phyloP scores from a whole-genome alignment of 1,284 basidiomycete genomes.

The Irpex sp. region DNA sequence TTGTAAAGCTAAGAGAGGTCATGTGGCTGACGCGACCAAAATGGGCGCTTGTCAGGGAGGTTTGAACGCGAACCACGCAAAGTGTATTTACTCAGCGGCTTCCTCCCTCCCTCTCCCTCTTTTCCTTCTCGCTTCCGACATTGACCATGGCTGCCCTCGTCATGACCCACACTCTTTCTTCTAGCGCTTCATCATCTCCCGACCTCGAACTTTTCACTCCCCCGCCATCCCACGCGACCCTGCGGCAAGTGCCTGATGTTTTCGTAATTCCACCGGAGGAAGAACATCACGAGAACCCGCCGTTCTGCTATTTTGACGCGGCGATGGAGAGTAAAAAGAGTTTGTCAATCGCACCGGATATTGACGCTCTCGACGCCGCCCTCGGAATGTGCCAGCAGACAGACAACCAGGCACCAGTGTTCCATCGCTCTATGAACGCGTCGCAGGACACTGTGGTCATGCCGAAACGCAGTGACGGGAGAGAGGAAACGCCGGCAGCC shows the following conservation, averaged over 20 bases:
- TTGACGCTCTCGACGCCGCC: conserved; percentile 39
- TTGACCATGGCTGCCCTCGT: conserved; percentile 15
- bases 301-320: conserved; percentile 68
- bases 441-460: conserved; percentile 31
- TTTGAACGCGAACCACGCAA: neutral
- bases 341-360: conserved; percentile 34
- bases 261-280: conserved; percentile 71
- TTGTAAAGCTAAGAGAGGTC: conserved; percentile 2
- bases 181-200: conserved; percentile 16
- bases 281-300: conserved; percentile 49
- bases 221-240: conserved; percentile 21
- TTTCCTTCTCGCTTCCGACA: neutral
- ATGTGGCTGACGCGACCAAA: conserved; percentile 15
- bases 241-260: conserved; percentile 47
- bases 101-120: neutral
- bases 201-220: conserved; percentile 21
- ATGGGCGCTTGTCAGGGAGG: conserved; percentile 3
- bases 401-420: conserved; percentile 31
- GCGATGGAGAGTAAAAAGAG: conserved; percentile 27
- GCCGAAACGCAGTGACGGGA: conserved; percentile 21
- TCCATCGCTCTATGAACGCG: conserved; percentile 24
- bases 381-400: conserved; percentile 31
- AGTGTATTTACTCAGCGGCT: neutral
- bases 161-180: conserved; percentile 25
- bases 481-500: conserved; percentile 13